Evolutionary conservation across 2,329 filamentous ascomycete genomes (phyloP), one percentile per base, ranked within the genome.

Genomic region (Aspergillus pseudotamarii): DNA sequence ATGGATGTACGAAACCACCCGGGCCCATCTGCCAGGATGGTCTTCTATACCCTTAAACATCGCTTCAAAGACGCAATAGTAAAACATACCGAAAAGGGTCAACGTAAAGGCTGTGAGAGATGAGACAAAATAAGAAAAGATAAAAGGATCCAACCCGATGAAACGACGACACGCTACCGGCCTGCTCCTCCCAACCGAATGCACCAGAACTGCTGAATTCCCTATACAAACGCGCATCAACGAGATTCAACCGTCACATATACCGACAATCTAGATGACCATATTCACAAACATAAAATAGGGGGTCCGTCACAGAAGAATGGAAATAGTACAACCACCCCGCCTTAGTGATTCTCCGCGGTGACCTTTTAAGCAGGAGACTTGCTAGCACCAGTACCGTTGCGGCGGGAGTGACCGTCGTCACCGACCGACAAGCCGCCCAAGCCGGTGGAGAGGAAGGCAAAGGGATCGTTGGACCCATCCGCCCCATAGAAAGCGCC

Each of bases 401-500:
- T 82, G 59, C 80, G 78, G 54, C 80, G 80, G 61, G 77, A 74
- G 65, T 80, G 79, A 48, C 76, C 64, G 65, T 83, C 82, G 61
- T 82, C 81, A 36, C 73, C 73, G 58, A 89, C 85, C 38, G 85
- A 86, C 63, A 90, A 78, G 36, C 84, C 83, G 61, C 86, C 85
- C 64, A 90, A 82, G 41, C 86, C 86, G 26, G 82, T 80, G 32
- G 85, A 87, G 62, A 90, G 82, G 80, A 90, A 89, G 26, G 86
- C 86, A 77, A 90, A 89, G 8, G 87, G 87, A 71, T 89, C 88
- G 60, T 79, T 82, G 45, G 82, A 78, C n/a, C 80, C 81, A 51
- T 87, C 83, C 59, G 77, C 79, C 57, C 77, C 76, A 75, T 90
- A 90, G 72, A 90, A 91, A 74, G 88, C 88, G 72, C 90, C 91